Base-by-base conservation (phyloP, 176 grass and related monocot species). In the Triticum urartu region DNA sequence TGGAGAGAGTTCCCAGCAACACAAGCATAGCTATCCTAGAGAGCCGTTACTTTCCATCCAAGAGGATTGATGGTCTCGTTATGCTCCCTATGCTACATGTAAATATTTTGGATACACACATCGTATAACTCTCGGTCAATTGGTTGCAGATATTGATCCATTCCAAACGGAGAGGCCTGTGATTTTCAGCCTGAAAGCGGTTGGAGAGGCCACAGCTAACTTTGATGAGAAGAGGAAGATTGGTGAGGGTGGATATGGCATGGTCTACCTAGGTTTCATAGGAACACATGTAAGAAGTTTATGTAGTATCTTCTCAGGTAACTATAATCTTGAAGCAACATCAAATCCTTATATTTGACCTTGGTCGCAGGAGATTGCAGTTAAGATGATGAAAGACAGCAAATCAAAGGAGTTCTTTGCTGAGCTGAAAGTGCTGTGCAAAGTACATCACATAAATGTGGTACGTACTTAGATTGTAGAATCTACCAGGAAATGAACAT, bases 301-400 rank as follows among this genome's bases (percentile, higher is more conserved):
- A 25, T 90, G 21, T 25, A 12, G 8, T 18, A 54, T 58, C 22
- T 42, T 8, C 56, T 3, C 4, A 12, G 25, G 64, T 66, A 78
- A 85, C 24, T 59, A 39, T 78, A 88, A 85, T 61, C 60, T 15
- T 28, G 64, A 80, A 40, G 34, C 9, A 58, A 43, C 18, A 79
- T 68, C 26, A 47, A 4, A 75, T 64, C 34, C 45, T 79, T 78
- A 81, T 35, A 56, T 68, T 62, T 68, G 28, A 69, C 25, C 40
- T 75, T 79, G 6, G 4, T 80, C 5, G 33, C 62, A 95, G 90
- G 90, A 95, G 88, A 90, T 90, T 47, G 90, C 93, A 28, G 67
- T 95, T 42, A 95, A 95, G 72, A 95, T 90, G 88, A 95, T 95
- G 90, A 95, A 86, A 82, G 88, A 83, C 61, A 92, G 83, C 86